A percentile compares a stretch with the other conserved stretches of the same genome.
Conservation (phyloP, 2,329 filamentous ascomycete genomes). For the Emydomyces testavorans region DNA sequence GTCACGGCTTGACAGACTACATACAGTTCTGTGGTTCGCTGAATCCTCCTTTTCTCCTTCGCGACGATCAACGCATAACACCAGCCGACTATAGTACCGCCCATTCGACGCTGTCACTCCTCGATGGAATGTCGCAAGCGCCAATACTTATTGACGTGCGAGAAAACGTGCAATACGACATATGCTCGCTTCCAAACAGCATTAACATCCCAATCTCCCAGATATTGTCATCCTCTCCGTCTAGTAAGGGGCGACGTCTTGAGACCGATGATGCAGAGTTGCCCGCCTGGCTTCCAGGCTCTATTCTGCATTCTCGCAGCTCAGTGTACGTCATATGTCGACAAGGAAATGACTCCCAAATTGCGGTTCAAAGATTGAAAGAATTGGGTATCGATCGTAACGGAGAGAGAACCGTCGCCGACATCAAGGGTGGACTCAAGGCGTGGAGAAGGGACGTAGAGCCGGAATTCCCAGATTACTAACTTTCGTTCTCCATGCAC, state of each 20-base stretch:
- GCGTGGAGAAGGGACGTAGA: constrained; percentile 37
- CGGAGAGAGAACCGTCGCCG: constrained; percentile 28
- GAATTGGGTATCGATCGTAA: constrained; percentile 28
- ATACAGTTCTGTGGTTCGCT: constrained; percentile 68
- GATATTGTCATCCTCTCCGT: constrained; percentile 25
- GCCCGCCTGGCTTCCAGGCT: constrained; percentile 2
- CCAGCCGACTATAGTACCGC: constrained; percentile 46
- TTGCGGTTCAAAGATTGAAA: constrained; percentile 34
- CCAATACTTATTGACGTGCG: constrained; percentile 70
- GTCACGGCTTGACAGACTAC: constrained; percentile 63
- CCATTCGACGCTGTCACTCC: not conserved
- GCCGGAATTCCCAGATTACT: constrained; percentile 34
- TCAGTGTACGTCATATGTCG: constrained; percentile 39
- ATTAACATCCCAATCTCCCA: constrained; percentile 46
- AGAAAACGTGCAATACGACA: constrained; percentile 71
- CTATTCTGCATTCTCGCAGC: not conserved
- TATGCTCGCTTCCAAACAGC: constrained; percentile 64
- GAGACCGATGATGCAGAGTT: not conserved
- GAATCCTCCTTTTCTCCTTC: constrained; percentile 46
- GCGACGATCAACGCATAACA: constrained; percentile 55
- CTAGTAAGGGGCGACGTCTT: not conserved
- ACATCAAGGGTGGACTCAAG: constrained; percentile 34
- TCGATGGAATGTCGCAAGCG: not conserved
- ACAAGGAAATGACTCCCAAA: constrained; percentile 40
- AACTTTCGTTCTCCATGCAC: constrained; percentile 2